Percentiles rank a stretch among this genome's conserved stretches.
phyloP scores from a whole-genome alignment of 176 grass and related monocot species.

The Tuctoria greenei region DNA sequence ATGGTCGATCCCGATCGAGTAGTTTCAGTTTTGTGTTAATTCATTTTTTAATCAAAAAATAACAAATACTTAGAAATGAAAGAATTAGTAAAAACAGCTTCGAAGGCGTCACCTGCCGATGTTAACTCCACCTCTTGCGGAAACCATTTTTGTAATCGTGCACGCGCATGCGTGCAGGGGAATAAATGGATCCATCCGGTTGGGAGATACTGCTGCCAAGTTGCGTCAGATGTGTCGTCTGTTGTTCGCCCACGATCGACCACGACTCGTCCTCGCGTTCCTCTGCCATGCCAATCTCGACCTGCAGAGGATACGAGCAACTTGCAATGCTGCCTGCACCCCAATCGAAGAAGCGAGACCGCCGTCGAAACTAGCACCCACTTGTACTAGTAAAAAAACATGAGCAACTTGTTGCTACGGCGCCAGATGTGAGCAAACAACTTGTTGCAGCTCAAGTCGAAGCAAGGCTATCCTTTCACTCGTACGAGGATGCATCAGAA shows the following conservation, averaged over 20 bases:
- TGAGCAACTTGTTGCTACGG: not conserved
- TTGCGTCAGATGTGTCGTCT: slow-evolving; percentile 33
- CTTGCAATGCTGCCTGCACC: not conserved
- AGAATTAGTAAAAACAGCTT: not conserved
- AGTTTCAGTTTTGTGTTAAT: not conserved
- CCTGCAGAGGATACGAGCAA: not conserved
- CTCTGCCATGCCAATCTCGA: not conserved
- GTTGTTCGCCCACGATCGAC: slow-evolving; percentile 30
- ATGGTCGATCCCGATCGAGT: not conserved
- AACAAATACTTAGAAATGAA: too few relatives aligned
- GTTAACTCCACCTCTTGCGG: slow-evolving; percentile 13
- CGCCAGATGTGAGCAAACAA: too few relatives aligned
- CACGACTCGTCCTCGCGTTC: not conserved
- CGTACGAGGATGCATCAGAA: not conserved
- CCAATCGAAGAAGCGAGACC: not conserved
- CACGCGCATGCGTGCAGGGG: not conserved
- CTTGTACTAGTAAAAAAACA: not conserved
- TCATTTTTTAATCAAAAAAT: too few relatives aligned
- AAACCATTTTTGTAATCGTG: not conserved
- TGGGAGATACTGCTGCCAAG: slow-evolving; percentile 16
- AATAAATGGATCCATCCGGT: not conserved
- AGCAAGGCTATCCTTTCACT: not conserved
- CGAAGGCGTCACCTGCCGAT: not conserved
- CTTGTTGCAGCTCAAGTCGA: not conserved
- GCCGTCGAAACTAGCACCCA: not conserved